These are phyloP conservation scores for Metahyphopichia silvanorum DNA, from an alignment of 805 yeast genomes.

Conservation along the genomic window DNA sequence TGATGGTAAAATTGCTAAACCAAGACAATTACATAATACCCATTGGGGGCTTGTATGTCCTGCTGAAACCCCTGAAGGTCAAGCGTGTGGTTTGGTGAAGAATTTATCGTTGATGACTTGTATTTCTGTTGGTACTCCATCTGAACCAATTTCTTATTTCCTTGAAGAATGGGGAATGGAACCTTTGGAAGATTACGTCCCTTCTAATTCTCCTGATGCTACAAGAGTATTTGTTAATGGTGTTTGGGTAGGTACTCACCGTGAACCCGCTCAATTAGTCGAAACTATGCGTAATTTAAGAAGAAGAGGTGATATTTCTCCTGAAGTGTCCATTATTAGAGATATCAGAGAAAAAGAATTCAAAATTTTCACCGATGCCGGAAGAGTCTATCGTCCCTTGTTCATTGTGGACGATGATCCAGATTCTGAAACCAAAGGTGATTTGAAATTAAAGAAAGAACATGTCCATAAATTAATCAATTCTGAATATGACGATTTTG, in stretches of 20 bases:
- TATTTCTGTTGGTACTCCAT: constrained; percentile 96
- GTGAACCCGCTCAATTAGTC: constrained; percentile 90
- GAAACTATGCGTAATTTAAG: constrained; percentile 88
- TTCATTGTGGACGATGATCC: constrained; percentile 89
- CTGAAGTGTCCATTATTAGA: constrained; percentile 95
- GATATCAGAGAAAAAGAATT: constrained; percentile 96
- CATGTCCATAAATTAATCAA: constrained; percentile 71
- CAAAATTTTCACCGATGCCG: constrained; percentile 96
- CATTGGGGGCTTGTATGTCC: constrained; percentile 99
- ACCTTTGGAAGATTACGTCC: constrained; percentile 92
- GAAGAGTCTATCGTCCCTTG: constrained; percentile 95
- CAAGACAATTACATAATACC: constrained; percentile 97
- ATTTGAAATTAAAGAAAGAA: constrained; percentile 78
- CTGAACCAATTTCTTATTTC: constrained; percentile 88
- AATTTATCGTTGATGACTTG: constrained; percentile 95
- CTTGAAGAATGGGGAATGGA: constrained; percentile 99
- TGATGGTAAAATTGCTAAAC: constrained; percentile 98
- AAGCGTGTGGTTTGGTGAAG: constrained; percentile 98
- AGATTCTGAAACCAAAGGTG: constrained; percentile 65
- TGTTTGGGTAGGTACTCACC: constrained; percentile 98
- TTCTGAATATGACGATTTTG: constrained; percentile 61
- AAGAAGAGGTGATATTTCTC: constrained; percentile 91
- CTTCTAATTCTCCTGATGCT: constrained; percentile 85
- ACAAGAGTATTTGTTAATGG: constrained; percentile 97
- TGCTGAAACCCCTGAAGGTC: constrained; percentile 99